Evolutionary conservation across 2,329 filamentous ascomycete species (phyloP), one percentile per base, ranked within the genome.

Genomic region (Beauveria scarabaeidicola): DNA sequence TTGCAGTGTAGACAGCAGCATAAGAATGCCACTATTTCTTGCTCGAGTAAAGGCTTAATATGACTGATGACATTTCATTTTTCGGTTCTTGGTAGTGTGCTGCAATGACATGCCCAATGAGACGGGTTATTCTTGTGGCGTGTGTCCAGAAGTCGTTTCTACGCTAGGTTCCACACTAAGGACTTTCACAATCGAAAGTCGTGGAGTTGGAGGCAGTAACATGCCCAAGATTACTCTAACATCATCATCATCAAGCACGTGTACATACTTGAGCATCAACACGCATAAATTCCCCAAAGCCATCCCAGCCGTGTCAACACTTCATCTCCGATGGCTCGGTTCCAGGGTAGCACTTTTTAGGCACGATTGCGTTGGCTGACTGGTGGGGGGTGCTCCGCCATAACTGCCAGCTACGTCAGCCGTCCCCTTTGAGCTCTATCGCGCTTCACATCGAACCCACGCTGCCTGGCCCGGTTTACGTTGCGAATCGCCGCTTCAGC

Each of bases 361-460:
- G 17, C 19, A 8, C 40, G 52, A 13, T 41, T 13, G 25, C 32
- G n/a, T 29, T 36, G 32, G 32, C 23, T 46, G n/a, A 32, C 52
- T 54, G 21, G 47, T 58, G 46, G 36, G 46, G 55, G 55, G 11
- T 8, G 38, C 55, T 58, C 55, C 55, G 46, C 55, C 55, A 58
- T 17, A 17, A 19, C 41, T 44, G 38, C 21, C 27, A 55, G 41
- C 54, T 50, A 58, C 55, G 55, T 58, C 55, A 58, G 46, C 55
- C 32, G 44, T 57, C 55, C 51, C 55, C 55, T 58, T 25, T 41
- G 46, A 52, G 55, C 47, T 51, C 32, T 27, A 23, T 52, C 32
- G 38, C 55, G 55, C 46, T 52, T 43, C 40, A 21, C 25, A 58
- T 52, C 38, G 11, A 51, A 58, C 25, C 10, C 25, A 25, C 38